Base-by-base conservation (phyloP, 2,329 filamentous ascomycete genomes). In the Cladophialophora immunda region DNA sequence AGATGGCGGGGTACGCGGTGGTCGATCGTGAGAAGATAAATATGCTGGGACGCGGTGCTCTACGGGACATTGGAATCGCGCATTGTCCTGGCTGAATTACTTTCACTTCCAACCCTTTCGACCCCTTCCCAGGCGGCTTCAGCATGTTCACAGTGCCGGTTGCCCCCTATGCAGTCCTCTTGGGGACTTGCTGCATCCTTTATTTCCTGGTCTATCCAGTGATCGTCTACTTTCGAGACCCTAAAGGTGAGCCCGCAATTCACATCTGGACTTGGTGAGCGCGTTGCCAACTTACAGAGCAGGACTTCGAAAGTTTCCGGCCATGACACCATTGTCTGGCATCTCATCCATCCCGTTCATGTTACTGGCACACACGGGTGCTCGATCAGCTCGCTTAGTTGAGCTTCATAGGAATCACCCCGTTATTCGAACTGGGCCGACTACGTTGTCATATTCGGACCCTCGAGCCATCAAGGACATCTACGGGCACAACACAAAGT, bases 321-420 rank as follows among this genome's bases (percentile, higher is more conserved):
- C 79, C 66, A 74, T 84, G 62, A 76, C 76, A 19, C 68, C 75
- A 3, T 76, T 84, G 17, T 80, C 82, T 0, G 82, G 81, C 15
- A 77, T 84, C 38, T 81, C 80, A 5, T 78, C 81, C 53, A 69
- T 86, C 1, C 79, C 81, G 0, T 85, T 66, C 45, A 68, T 70
- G 27, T 57, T 64, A 8, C 67, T 70, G 25, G 68, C 73, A 17
- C 70, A 73, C 27, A 70, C 65, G 9, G 73, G 73, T 9, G 69
- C 71, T 29, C 72, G 74, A 47, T 73, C 72, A 2, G 50, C 54
- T 0, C 61, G 38, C 4, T 60, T 74, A 1, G 56, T 70, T 11
- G 64, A 75, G 58, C 70, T 70, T 3, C 74, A 76, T 75, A 83
- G 84, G 19, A 85, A 91, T 72, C 83, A 92, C 78, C 60, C 65